Conservation (phyloP, 2,329 filamentous ascomycete species). For the Didymosphaeria variabile region DNA sequence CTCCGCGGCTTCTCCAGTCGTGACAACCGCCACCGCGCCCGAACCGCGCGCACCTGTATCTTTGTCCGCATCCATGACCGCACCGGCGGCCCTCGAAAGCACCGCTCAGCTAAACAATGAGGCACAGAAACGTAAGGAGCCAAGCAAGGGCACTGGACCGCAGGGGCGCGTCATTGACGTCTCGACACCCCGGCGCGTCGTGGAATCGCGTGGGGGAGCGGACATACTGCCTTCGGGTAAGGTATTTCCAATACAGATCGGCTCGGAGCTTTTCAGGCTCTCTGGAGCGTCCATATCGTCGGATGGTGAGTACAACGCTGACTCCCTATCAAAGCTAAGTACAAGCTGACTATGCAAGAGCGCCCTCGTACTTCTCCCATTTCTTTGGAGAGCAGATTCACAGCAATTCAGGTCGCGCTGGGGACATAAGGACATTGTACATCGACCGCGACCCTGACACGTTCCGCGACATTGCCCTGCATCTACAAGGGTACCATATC, state of each 20-base stretch:
- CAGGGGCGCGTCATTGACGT: constrained; percentile 46
- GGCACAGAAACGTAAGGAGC: constrained; percentile 33
- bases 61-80: constrained; percentile 27
- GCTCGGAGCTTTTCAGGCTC: constrained; percentile 72
- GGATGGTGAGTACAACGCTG: constrained; percentile 65
- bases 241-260: constrained; percentile 76
- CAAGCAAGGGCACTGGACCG: constrained; percentile 44
- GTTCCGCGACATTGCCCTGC: constrained; percentile 87
- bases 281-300: constrained; percentile 76
- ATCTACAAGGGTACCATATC: constrained; percentile 91
- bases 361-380: constrained; percentile 94
- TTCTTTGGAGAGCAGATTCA: constrained; percentile 88
- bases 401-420: constrained; percentile 66
- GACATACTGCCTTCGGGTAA: constrained; percentile 72
- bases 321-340: constrained; percentile 3
- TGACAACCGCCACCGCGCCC: constrained; percentile 25
- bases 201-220: constrained; percentile 33
- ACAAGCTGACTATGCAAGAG: constrained; percentile 67
- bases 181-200: constrained; percentile 41
- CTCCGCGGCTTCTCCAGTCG: constrained; percentile 33
- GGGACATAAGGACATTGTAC: constrained; percentile 79
- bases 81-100: constrained; percentile 27
- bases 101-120: constrained; percentile 28
- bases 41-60: constrained; percentile 31
- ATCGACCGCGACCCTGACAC: constrained; percentile 93